Evolutionary conservation across 257 asterid genomes (phyloP).

Genomic region (Datura wrightii): DNA sequence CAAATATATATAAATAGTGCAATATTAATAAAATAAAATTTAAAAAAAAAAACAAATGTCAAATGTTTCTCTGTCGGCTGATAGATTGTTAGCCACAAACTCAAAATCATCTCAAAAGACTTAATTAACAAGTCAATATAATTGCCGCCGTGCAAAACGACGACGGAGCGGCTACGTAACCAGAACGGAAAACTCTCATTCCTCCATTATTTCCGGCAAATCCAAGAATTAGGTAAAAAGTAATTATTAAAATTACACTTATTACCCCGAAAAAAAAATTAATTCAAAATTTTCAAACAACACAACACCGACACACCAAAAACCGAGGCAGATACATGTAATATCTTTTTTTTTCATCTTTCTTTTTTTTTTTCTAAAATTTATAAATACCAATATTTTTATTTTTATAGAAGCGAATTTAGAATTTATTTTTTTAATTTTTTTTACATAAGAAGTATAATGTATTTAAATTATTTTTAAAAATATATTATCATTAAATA

Average conservation of each 20-base stretch:
- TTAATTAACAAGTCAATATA: not conserved
- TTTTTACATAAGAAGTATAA: too few relatives aligned
- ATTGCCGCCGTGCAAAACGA: conserved; percentile 11
- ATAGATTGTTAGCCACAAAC: not conserved
- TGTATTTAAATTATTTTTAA: too few relatives aligned
- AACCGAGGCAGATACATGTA: not conserved
- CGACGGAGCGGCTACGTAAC: not conserved
- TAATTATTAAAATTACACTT: not conserved
- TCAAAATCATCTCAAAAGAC: not conserved
- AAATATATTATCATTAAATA: too few relatives aligned
- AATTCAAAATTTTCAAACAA: not conserved
- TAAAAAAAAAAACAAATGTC: not conserved
- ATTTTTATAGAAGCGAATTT: too few relatives aligned
- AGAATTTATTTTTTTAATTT: too few relatives aligned
- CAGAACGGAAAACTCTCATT: not conserved
- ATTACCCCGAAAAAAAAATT: not conserved
- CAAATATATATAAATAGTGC: not conserved
- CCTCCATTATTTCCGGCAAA: conserved; percentile 14
- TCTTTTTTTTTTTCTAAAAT: not conserved
- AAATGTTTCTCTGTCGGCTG: conserved; percentile 34
- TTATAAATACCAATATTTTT: too few relatives aligned
- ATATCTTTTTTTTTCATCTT: not conserved
- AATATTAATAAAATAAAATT: not conserved
- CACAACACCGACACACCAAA: conserved; percentile 2
- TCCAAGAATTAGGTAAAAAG: not conserved